Evolutionary conservation across 1,284 basidiomycete species (phyloP), one percentile per base, ranked within the genome.

Genomic region (Moesziomyces globuligerus): DNA sequence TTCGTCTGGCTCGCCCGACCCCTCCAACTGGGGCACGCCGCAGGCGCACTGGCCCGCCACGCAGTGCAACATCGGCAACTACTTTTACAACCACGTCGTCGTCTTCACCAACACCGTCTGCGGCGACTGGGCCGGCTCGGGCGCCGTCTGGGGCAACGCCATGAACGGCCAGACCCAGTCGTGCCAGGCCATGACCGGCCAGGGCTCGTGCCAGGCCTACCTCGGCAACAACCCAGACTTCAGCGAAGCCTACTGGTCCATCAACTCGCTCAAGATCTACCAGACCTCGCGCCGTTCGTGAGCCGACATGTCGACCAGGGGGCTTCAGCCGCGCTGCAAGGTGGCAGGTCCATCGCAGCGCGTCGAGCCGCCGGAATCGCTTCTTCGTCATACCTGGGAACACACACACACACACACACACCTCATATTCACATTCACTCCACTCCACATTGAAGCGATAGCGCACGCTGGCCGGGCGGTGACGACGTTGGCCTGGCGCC

Each of bases 21-120:
- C 86, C 7, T 53, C 61, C 21, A 71, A 48, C n/a, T 88, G 86
- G 85, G 85, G 86, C 23, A 38, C 46, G 15, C 87, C 88, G 2
- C 84, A 85, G 48, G 87, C 87, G 1, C 67, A 62, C n/a, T 89
- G 88, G 79, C 85, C 86, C 17, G 76, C 83, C 18, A 55, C 73
- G 7, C 70, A 81, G 8, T 75, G 72, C 38, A 87, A 87, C 72
- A 82, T 85, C 56, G 85, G 85, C 62, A 70, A 74, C 21, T 88
- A 88, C 74, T 74, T 74, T 26, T 72, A 64, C 60, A 74, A 68
- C 57, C 72, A 74, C 55, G 68, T 72, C 43, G 60, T 61, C 43
- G 69, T 71, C 37, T 74, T 74, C 48, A 65, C 67, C 57, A 72
- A 72, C 68, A 68, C 60, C 4, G 48, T 74, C 21, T 74, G 72